Evolutionary conservation across 768 basidiomycete genomes (phyloP).

Genomic region (Neoboletus brunneissimus): DNA sequence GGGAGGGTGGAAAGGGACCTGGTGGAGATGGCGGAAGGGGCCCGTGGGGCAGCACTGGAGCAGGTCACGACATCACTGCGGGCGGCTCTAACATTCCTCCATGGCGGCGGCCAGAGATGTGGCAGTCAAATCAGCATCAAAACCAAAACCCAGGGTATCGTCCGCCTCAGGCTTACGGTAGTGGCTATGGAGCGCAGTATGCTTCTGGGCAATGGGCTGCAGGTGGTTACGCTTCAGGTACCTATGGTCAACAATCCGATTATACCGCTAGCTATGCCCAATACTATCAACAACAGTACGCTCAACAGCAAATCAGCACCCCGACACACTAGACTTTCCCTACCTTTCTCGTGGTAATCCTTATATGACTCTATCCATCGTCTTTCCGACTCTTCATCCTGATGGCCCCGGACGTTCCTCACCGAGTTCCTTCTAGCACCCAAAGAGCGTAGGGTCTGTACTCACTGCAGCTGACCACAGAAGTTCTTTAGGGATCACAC

Average conservation of each 20-base stretch:
- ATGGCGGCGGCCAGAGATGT: conserved; percentile 88
- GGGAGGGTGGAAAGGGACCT: conserved; percentile 67
- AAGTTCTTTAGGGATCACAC: conserved; percentile 32
- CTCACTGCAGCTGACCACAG: conserved; percentile 35
- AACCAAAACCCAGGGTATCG: conserved; percentile 59
- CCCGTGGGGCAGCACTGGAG: conserved; percentile 65
- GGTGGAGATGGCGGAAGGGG: conserved; percentile 53
- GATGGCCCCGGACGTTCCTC: conserved; percentile 14
- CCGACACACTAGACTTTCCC: conserved; percentile 31
- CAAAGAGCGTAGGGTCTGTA: conserved; percentile 30
- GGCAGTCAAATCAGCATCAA: conserved; percentile 63
- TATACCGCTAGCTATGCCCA: conserved; percentile 77
- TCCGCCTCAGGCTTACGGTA: conserved; percentile 60
- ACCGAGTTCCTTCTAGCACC: conserved; percentile 21
- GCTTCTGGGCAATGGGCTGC: conserved; percentile 38
- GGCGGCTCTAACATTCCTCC: conserved; percentile 81
- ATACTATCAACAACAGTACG: conserved; percentile 87
- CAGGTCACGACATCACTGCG: conserved; percentile 51
- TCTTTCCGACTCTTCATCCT: conserved; percentile 18
- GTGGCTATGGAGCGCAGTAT: conserved; percentile 44
- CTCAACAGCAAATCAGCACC: conserved; percentile 66
- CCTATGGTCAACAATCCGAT: conserved; percentile 52
- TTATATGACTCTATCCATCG: conserved; percentile 16
- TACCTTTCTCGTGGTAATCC: conserved; percentile 26
- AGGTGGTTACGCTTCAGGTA: conserved; percentile 32